Evolutionary conservation across 495 filamentous ascomycete species (phyloP), one percentile per base, ranked within the genome.

Genomic region (Penicillium paradoxum): DNA sequence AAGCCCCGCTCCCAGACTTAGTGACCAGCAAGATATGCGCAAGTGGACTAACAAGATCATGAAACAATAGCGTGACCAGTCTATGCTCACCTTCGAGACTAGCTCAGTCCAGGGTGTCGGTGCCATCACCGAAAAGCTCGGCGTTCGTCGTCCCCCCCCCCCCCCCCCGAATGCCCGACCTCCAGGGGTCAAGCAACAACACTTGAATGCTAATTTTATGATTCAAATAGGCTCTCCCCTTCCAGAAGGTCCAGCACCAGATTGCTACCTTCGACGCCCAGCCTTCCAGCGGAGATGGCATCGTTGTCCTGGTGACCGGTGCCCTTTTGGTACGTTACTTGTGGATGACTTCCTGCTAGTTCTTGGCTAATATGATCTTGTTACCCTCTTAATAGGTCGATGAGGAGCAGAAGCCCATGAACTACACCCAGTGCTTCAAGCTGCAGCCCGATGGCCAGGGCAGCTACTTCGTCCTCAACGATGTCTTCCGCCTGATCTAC

Each of bases 51-150:
- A 59, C 6, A 29, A 40, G 42, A 19, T 27, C 29, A 32, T 19
- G 15, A 51, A 66, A 45, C 13, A 52, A 67, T 47, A 97, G 92
- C 84, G 90, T 53, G 80, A 85, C 1, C 66, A 85, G 38, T 97
- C 93, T 37, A 95, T 95, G 87, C 77, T 97, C 77, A 97, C 92
- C 22, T 97, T 96, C 66, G 88, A 98, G 80, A 80, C 73, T 30
- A 45, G 59, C 25, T 76, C 83, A 13, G 53, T 79, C 29, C 73
- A 78, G 55, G 91, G 91, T 53, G 66, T 72, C 3, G 53, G 19
- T 1, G 57, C 49, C 1, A 97, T 98, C 63, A 66, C 84, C 33
- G 80, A 88, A 64, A 96, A 97, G 79, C 77, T 96, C 49, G 60
- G 58, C 37, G 92, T 97, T 72, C 55, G 81, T 69, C 15, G 19